These are phyloP conservation scores for Epichloe gansuensis DNA, from an alignment of 2,329 filamentous ascomycete species.

Conservation along the genomic window DNA sequence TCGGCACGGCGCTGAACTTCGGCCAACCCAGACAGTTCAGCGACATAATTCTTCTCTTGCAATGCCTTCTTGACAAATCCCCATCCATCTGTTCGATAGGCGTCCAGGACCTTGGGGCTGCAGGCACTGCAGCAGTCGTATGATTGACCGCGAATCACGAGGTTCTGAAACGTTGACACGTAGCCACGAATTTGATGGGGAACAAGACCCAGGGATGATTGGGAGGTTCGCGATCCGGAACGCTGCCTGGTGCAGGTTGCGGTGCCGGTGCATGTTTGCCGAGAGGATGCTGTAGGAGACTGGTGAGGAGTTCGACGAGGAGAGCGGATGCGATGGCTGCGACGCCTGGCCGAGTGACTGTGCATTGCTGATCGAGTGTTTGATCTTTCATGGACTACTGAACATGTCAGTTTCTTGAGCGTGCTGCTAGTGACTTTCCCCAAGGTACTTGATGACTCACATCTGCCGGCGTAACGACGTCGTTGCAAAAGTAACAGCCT, in stretches of 20 bases:
- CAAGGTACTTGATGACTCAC: slow-evolving; percentile 41
- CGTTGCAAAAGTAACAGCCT: slow-evolving; percentile 97
- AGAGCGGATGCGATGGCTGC: slow-evolving; percentile 86
- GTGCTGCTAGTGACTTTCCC: neutral
- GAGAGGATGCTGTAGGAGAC: slow-evolving; percentile 74
- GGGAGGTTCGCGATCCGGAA: slow-evolving; percentile 42
- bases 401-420: neutral
- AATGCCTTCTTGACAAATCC: slow-evolving; percentile 64
- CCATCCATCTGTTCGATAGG: slow-evolving; percentile 60
- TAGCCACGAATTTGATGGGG: slow-evolving; percentile 76
- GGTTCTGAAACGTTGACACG: slow-evolving; percentile 59
- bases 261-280: slow-evolving; percentile 52
- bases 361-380: slow-evolving; percentile 95
- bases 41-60: slow-evolving; percentile 64
- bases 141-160: slow-evolving; percentile 59
- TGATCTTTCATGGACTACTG: slow-evolving; percentile 79
- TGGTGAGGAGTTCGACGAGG: slow-evolving; percentile 80
- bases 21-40: slow-evolving; percentile 61
- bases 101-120: slow-evolving; percentile 54
- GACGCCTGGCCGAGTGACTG: slow-evolving; percentile 85
- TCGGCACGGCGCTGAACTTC: slow-evolving; percentile 55
- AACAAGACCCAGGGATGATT: slow-evolving; percentile 53
- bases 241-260: slow-evolving; percentile 22
- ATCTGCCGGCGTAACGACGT: slow-evolving; percentile 87
- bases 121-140: slow-evolving; percentile 78